Conservation (phyloP, 768 basidiomycete genomes). For the Termitomyces titanicus region DNA sequence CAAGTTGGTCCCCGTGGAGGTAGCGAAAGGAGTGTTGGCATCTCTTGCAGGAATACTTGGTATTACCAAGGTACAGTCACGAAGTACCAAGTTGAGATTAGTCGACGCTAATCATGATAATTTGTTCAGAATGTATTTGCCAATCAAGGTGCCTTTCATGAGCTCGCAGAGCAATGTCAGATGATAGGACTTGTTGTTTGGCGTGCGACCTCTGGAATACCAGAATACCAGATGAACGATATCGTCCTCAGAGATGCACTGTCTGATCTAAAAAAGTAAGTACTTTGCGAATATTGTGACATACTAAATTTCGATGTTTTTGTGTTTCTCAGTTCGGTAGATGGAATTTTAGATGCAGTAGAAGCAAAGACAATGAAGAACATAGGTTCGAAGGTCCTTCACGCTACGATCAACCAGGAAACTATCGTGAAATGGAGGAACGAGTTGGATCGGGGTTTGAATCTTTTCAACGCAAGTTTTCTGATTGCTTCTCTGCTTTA, state of each 20-base stretch:
- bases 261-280: slow-evolving; percentile 2
- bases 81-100: background rate
- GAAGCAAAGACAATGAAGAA: background rate
- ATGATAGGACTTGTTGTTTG: slow-evolving; percentile 9
- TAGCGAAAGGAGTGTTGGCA: slow-evolving; percentile 5
- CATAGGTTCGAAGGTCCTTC: slow-evolving; percentile 4
- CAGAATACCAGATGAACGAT: background rate
- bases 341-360: background rate
- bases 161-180: slow-evolving; percentile 9
- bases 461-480: slow-evolving; percentile 8
- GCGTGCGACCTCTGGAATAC: slow-evolving; percentile 5
- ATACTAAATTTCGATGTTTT: background rate
- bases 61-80: slow-evolving; percentile 1
- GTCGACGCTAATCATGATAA: background rate
- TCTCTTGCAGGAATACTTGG: slow-evolving; percentile 1
- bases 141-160: slow-evolving; percentile 6
- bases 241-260: background rate
- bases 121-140: slow-evolving; percentile 1
- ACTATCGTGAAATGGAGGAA: slow-evolving; percentile 1
- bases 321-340: background rate
- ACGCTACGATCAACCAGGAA: slow-evolving; percentile 4
- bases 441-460: slow-evolving; percentile 2
- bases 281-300: background rate
- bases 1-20: background rate
- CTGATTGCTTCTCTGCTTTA: background rate